Evolutionary conservation across 1,139 yeast genomes (phyloP), one percentile per base, ranked within the genome.

Genomic region (Oligophagozyma castellii): DNA sequence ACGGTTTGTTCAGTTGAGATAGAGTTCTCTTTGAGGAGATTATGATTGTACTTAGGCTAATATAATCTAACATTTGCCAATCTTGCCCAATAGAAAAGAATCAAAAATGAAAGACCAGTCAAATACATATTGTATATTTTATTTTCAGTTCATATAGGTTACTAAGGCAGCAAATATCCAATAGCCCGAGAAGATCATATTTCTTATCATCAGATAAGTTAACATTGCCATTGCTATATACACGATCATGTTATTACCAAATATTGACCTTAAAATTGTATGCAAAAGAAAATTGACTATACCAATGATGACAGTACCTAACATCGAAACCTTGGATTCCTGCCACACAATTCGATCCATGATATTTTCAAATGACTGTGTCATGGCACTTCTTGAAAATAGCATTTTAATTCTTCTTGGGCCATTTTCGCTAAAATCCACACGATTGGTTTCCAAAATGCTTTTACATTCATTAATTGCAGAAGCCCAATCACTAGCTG

Each of bases 381-480:
- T 73, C 78, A 80, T 75, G 28, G 72, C 68, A 5, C 58, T 61
- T 34, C 76, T 58, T 10, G 84, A 69, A 45, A 80, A 81, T 20
- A 59, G 52, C 12, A 56, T 48, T n/a, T 60, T 37, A 0, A 73
- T 77, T 35, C 73, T 59, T 11, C 48, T 45, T 19, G 61, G 53
- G 3, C 86, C 86, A 39, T 67, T 68, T 5, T 48, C 46, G 2
- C 67, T 65, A 44, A 77, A 54, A 25, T 34, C 34, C 1, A 32
- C 35, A 23, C 55, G 61, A 13, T 54, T 57, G 12, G 43, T 54
- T 3, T 39, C 37, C 13, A 48, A 41, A 31, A 58, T 51, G 4
- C 49, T 48, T 35, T 55, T 59, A 29, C 56, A 65, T 23, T 56
- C 51, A n/a, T 58, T 51, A 43, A 86, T 53, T 1, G 70, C 70